A percentile compares a stretch with the other conserved stretches of the same genome.
phyloP scores from a whole-genome alignment of 805 yeast genomes.

The Scheffersomyces ergatensis region DNA sequence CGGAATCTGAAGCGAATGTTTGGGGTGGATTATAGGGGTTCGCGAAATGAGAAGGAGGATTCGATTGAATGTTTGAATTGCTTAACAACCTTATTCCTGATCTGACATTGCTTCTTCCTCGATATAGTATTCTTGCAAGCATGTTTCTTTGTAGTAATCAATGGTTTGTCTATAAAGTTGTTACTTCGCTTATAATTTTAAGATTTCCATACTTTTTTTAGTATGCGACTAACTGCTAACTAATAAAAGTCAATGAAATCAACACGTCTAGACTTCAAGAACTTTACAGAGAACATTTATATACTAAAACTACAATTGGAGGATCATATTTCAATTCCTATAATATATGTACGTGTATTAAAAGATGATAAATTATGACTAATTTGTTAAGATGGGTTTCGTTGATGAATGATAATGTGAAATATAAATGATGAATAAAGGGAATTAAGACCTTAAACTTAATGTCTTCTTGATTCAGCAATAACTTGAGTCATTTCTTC shows the following conservation, averaged over 20 bases:
- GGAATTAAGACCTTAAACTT: conserved; percentile 35
- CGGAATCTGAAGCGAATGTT: conserved; percentile 7
- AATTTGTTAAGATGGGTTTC: too few relatives aligned
- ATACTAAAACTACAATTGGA: too few relatives aligned
- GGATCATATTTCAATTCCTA: background rate
- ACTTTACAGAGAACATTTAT: too few relatives aligned
- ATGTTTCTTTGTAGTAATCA: too few relatives aligned
- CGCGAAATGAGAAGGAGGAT: conserved; percentile 23
- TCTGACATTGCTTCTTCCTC: background rate
- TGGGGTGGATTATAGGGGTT: conserved; percentile 18
- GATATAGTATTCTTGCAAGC: background rate
- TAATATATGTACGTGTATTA: background rate
- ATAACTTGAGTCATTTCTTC: conserved; percentile 97
- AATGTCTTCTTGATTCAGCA: conserved; percentile 95
- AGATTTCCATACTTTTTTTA: too few relatives aligned
- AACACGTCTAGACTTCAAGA: too few relatives aligned
- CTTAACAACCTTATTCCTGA: background rate
- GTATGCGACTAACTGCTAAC: too few relatives aligned
- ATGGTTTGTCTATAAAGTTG: too few relatives aligned
- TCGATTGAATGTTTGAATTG: background rate
- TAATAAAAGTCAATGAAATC: too few relatives aligned
- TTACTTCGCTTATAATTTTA: too few relatives aligned
- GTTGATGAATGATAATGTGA: too few relatives aligned
- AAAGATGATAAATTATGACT: background rate
- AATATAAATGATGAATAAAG: too few relatives aligned